These are phyloP conservation scores for Magnaporthales sp. DNA, from an alignment of 2,329 filamentous ascomycete genomes.

Conservation along the genomic window DNA sequence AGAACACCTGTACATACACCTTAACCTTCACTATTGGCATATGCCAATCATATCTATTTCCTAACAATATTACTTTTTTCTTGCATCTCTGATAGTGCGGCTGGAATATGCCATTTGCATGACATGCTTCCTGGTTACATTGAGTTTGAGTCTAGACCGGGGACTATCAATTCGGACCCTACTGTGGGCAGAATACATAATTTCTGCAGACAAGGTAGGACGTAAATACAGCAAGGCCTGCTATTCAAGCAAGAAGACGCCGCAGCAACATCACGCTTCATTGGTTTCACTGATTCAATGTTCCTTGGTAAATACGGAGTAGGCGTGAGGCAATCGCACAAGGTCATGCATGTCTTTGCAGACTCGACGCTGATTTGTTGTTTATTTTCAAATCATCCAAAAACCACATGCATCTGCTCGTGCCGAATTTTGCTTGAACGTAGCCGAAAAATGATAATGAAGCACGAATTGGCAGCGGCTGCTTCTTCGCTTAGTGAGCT, in stretches of 20 bases:
- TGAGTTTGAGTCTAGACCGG: neutral
- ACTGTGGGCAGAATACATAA: neutral
- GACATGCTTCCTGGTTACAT: neutral
- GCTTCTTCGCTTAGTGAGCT: neutral
- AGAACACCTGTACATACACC: neutral
- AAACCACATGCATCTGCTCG: neutral
- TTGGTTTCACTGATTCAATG: neutral
- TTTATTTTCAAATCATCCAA: too few species aligned
- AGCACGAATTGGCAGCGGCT: too few species aligned
- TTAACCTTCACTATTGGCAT: neutral
- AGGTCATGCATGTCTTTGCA: neutral
- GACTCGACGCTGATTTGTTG: too few species aligned
- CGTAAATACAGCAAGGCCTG: neutral
- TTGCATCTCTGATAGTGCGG: neutral
- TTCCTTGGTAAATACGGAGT: too few species aligned
- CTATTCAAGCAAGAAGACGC: neutral
- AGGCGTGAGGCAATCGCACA: neutral
- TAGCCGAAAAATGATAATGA: neutral
- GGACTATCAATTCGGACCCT: neutral
- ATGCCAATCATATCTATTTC: neutral
- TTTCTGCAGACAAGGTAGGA: neutral
- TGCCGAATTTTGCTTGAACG: neutral
- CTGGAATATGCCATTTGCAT: too few species aligned
- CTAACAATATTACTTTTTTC: neutral
- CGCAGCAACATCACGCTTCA: neutral